Evolutionary conservation across 2,329 filamentous ascomycete genomes (phyloP).

Genomic region (Pseudogymnoascus destructans): DNA sequence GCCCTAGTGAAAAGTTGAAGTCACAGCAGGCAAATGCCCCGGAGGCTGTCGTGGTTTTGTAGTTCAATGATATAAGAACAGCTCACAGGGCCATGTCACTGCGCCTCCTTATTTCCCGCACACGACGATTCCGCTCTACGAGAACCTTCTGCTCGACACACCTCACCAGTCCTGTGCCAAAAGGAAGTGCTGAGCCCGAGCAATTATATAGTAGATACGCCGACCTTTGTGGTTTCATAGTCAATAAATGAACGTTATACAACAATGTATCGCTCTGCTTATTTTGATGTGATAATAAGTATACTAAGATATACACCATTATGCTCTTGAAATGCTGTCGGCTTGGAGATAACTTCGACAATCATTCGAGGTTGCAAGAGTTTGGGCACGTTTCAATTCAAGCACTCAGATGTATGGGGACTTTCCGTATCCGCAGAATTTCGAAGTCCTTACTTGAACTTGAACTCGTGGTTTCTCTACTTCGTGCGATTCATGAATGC

Average conservation of each 20-base stretch:
- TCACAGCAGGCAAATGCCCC: slow-evolving; percentile 1
- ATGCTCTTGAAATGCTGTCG: not conserved
- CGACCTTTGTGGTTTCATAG: not conserved
- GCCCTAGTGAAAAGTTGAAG: slow-evolving; percentile 21
- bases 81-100: not conserved
- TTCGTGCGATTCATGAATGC: not conserved
- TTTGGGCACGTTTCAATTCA: not conserved
- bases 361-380: not conserved
- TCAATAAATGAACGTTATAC: not conserved
- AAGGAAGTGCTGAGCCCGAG: not conserved
- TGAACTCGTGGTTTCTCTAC: not conserved
- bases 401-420: not conserved
- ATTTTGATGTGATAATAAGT: not conserved
- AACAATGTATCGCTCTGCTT: not conserved
- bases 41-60: not conserved
- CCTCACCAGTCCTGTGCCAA: not conserved
- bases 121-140: not conserved
- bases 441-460: not conserved
- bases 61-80: not conserved
- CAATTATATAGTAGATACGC: not conserved
- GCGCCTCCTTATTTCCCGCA: not conserved
- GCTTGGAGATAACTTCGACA: too few species aligned
- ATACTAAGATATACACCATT: not conserved
- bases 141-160: not conserved
- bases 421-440: not conserved